These are phyloP conservation scores for Aspergillus brunneoviolaceus DNA, from an alignment of 2,329 filamentous ascomycete genomes.

Conservation along the genomic window DNA sequence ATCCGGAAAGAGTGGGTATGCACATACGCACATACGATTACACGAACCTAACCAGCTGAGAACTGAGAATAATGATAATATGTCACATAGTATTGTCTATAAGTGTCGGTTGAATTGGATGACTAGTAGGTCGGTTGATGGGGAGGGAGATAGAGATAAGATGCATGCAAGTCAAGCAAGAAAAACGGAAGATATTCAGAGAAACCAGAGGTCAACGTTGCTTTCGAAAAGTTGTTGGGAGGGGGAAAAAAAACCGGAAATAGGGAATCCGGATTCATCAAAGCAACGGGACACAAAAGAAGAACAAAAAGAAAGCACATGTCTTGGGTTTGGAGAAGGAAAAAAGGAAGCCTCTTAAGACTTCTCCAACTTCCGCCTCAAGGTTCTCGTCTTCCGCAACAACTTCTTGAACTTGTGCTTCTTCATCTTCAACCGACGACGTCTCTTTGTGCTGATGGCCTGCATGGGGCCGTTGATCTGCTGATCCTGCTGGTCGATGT, in stretches of 20 bases:
- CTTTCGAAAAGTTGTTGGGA: not conserved
- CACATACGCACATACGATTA: too few relatives aligned
- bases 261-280: constrained; percentile 4
- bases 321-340: constrained; percentile 14
- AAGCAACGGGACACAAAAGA: not conserved
- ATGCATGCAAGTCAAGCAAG: not conserved
- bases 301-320: constrained; percentile 9
- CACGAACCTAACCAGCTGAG: too few relatives aligned
- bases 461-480: constrained; percentile 61
- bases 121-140: not conserved
- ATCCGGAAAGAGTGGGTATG: too few relatives aligned
- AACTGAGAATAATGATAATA: constrained; percentile 1
- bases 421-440: constrained; percentile 98
- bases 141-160: constrained; percentile 1
- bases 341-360: constrained; percentile 29
- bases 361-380: constrained; percentile 80
- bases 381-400: constrained; percentile 84
- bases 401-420: constrained; percentile 99
- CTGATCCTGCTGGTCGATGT: constrained; percentile 64
- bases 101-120: not conserved
- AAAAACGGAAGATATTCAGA: not conserved
- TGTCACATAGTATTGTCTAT: constrained; percentile 19
- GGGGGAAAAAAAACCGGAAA: constrained; percentile 8
- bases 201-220: not conserved
- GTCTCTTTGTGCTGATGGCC: constrained; percentile 86